Conservation (phyloP, 805 yeast genomes). For the Lipomyces spencermartinsiae region DNA sequence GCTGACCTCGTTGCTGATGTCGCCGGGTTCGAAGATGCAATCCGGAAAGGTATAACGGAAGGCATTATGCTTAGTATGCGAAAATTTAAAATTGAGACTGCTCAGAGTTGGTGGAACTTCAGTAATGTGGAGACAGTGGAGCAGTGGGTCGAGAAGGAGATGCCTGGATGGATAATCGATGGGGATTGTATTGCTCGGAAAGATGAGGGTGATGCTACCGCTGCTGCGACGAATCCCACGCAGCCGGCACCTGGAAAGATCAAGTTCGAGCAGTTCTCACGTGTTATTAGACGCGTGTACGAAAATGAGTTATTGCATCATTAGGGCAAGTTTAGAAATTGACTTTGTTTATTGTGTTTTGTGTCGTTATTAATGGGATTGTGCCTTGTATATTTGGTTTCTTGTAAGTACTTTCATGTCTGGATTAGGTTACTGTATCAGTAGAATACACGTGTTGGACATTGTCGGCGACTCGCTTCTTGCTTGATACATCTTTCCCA, state of each 20-base stretch:
- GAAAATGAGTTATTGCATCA: slow-evolving; percentile 36
- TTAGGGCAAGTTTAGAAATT: neutral
- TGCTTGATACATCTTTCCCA: no score
- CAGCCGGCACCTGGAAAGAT: slow-evolving; percentile 33
- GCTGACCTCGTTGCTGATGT: slow-evolving; percentile 47
- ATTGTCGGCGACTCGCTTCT: no score
- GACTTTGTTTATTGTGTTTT: neutral
- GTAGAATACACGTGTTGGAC: no score
- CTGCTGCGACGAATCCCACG: slow-evolving; percentile 38
- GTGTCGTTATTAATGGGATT: neutral
- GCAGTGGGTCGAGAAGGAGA: slow-evolving; percentile 40
- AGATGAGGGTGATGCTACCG: slow-evolving; percentile 42
- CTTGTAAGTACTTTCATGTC: neutral
- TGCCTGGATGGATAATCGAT: slow-evolving; percentile 43
- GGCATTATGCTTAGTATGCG: slow-evolving; percentile 43
- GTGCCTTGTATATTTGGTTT: neutral
- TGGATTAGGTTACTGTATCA: neutral
- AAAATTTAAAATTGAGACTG: slow-evolving; percentile 41
- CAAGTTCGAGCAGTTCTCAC: slow-evolving; percentile 44
- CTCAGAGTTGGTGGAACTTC: slow-evolving; percentile 45
- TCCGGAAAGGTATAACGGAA: slow-evolving; percentile 44
- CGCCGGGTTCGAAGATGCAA: slow-evolving; percentile 45
- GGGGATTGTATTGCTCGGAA: slow-evolving; percentile 42
- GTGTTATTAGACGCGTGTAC: slow-evolving; percentile 45
- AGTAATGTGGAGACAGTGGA: slow-evolving; percentile 39